Evolutionary conservation across 1,284 basidiomycete species (phyloP).

Genomic region (Boletus mariae): DNA sequence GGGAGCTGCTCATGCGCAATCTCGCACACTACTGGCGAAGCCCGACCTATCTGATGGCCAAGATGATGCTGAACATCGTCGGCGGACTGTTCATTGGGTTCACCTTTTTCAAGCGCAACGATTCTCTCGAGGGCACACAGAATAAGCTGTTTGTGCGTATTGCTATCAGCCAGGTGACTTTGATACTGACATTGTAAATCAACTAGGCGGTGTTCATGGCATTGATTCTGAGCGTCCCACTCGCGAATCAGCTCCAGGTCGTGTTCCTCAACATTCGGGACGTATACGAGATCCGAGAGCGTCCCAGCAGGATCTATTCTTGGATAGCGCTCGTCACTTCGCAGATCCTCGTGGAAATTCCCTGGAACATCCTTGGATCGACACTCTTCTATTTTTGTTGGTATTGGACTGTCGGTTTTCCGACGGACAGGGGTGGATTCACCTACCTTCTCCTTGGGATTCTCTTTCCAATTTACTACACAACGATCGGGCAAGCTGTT

Average conservation of each 20-base stretch:
- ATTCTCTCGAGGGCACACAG: slow-evolving; percentile 70
- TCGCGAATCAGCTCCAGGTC: slow-evolving; percentile 32
- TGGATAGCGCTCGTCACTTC: slow-evolving; percentile 73
- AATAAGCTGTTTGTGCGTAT: slow-evolving; percentile 68
- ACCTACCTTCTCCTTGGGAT: slow-evolving; percentile 49
- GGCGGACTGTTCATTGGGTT: slow-evolving; percentile 64
- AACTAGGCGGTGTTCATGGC: slow-evolving; percentile 26
- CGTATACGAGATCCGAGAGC: slow-evolving; percentile 73
- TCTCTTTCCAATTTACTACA: slow-evolving; percentile 52
- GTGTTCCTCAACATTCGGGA: slow-evolving; percentile 35
- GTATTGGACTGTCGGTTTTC: slow-evolving; percentile 68
- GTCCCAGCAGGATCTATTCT: slow-evolving; percentile 75
- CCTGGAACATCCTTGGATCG: slow-evolving; percentile 63
- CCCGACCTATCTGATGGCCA: slow-evolving; percentile 75
- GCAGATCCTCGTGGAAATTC: slow-evolving; percentile 61
- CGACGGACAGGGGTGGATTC: slow-evolving; percentile 48
- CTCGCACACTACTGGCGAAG: slow-evolving; percentile 46
- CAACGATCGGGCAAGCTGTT: slow-evolving; percentile 57
- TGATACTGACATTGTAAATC: background rate
- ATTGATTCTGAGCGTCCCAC: slow-evolving; percentile 25
- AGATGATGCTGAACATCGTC: slow-evolving; percentile 57
- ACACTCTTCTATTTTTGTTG: slow-evolving; percentile 62
- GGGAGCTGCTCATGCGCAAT: slow-evolving; percentile 40
- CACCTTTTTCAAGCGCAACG: slow-evolving; percentile 68
- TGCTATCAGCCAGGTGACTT: background rate